Evolutionary conservation across 768 basidiomycete genomes (phyloP), one percentile per base, ranked within the genome.

Genomic region (Neoboletus subvelutipes): DNA sequence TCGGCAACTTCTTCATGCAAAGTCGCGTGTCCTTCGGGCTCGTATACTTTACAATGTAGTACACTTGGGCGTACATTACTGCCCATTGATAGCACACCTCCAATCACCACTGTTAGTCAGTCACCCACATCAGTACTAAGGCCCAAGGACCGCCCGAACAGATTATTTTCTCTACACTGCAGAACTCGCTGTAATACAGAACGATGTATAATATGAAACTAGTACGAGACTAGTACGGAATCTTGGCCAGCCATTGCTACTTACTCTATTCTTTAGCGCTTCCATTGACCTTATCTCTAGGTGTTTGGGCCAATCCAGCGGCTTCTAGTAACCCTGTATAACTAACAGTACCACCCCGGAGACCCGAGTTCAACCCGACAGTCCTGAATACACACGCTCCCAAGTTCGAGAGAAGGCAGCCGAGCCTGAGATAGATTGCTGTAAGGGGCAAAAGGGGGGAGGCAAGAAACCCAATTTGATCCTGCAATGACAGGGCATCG

Each of bases 251-350:
- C 17, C 36, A 17, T 50, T 17, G 34, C 28, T 45, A 43, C 17
- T 17, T 39, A 20, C 24, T 56, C 55, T 63, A 59, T 4, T 59
- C 52, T 34, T 63, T 68, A 12, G 28, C 54, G 36, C 13, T 54
- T 17, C 66, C 60, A 9, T 68, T 63, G n/a, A 5, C 17, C 40
- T 50, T 55, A 18, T 12, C 34, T 6, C 36, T 26, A n/a, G 20
- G 1, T 4, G 4, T 36, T 34, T 49, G 49, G 24, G 22, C 45
- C 33, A 67, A 33, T 24, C 68, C 68, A 29, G 45, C 61, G 18
- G 65, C 57, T 50, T 60, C 69, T 62, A 60, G n/a, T 37, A 69
- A 40, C 22, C 67, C 68, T 24, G 50, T 33, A 43, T 55, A 69
- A 20, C 36, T 48, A 15, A 65, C 29, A 0, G 36, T 56, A 13